A percentile compares a stretch with the other conserved stretches of the same genome.
These are phyloP conservation scores for Trichosporon inkin DNA, from an alignment of 1,284 basidiomycete genomes.

Conservation along the genomic window DNA sequence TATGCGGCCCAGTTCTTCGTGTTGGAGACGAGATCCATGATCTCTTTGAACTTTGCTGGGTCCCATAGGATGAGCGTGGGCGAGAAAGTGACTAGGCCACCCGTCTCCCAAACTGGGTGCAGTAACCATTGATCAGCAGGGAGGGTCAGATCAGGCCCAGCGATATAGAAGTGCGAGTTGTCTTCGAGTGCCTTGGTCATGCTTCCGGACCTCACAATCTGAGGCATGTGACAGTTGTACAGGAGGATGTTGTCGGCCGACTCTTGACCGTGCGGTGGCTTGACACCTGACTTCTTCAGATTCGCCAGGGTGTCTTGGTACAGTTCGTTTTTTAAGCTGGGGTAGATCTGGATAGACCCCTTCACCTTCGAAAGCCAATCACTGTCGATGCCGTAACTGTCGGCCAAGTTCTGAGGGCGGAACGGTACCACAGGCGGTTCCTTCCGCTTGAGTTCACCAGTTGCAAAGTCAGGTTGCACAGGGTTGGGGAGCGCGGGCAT, in stretches of 20 bases:
- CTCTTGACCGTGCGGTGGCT: neutral
- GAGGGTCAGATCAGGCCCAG: conserved; percentile 26
- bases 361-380: neutral
- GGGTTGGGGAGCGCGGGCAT: conserved; percentile 28
- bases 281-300: neutral
- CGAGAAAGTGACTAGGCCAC: conserved; percentile 39
- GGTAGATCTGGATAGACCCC: neutral
- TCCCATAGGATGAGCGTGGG: conserved; percentile 32
- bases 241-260: conserved; percentile 17
- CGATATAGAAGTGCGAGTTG: conserved; percentile 18
- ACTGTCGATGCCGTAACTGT: conserved; percentile 11
- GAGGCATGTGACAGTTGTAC: conserved; percentile 16
- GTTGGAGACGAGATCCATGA: conserved; percentile 28
- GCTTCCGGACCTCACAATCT: conserved; percentile 8
- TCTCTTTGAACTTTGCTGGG: conserved; percentile 27
- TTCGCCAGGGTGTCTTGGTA: neutral
- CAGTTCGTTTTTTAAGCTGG: neutral
- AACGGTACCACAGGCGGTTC: neutral
- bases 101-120: conserved; percentile 27
- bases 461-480: conserved; percentile 21
- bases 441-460: neutral
- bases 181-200: conserved; percentile 12
- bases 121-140: conserved; percentile 22
- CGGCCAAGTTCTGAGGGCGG: neutral
- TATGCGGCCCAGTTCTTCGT: conserved; percentile 36